Evolutionary conservation across 1,139 yeast genomes (phyloP), one percentile per base, ranked within the genome.

Genomic region (Yarrowia galli): DNA sequence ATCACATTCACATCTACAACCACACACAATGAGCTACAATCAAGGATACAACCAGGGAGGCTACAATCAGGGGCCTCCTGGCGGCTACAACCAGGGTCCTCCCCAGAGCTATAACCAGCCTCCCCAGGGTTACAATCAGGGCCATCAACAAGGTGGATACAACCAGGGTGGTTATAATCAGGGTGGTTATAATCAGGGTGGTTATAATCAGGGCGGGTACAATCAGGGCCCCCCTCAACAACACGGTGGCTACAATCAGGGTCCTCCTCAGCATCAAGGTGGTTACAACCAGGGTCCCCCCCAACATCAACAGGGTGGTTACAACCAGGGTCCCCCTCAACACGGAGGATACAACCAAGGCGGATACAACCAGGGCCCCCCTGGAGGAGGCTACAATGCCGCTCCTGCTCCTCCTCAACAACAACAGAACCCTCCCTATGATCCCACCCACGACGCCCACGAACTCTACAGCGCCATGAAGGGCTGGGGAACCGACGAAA

Each of bases 401-500:
- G 10, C 32, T 28, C 32, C 32, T 28, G 32, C 32, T 28, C 32
- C 32, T 12, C 63, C 63, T 28, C 49, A 36, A 2, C 63, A 40
- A 15, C 63, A 56, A 15, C 63, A 56, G 20, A 32, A 51, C 51
- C 63, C 67, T 18, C 53, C 65, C 15, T 72, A 71, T 56, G 65
- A 72, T 48, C 73, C 74, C 12, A 53, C 67, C 7, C 25, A 63
- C 25, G 73, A 71, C 46, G 70, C 70, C 18, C 67, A 68, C 5
- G 58, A 67, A 18, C 65, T 72, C 36, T 69, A 71, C 46, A 63
- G 67, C n/a, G 73, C 74, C 22, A 71, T 72, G 22, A 71, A 71
- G 49, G 74, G 74, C 16, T 70, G 72, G 68, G 74, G 74, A 16
- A 72, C 74, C 9, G 73, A 72, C 58, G 74, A 72, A 43, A 68